phyloP scores from a whole-genome alignment of 495 filamentous ascomycete genomes.

The Cetradonia linearis region DNA sequence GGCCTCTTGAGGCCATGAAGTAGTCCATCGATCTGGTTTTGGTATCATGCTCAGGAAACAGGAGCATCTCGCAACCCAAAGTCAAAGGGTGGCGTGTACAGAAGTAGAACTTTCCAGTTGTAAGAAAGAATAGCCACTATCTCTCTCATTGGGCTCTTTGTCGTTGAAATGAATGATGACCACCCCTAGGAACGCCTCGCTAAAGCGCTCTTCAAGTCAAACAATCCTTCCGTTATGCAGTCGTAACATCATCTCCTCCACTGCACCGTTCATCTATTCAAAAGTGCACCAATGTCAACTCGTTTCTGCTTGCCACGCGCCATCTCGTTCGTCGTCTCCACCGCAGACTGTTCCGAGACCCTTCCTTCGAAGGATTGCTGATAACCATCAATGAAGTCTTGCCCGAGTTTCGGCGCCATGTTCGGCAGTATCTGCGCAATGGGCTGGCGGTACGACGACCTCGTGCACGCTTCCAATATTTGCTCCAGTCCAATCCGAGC shows the following conservation, averaged over 20 bases:
- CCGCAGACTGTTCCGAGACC: neutral
- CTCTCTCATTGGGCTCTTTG: too few species aligned
- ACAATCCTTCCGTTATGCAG: neutral
- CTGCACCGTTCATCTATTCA: constrained; percentile 7
- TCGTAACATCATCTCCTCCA: neutral
- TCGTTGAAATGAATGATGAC: neutral
- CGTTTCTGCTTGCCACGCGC: neutral
- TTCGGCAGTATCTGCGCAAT: constrained; percentile 22
- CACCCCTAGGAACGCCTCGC: neutral
- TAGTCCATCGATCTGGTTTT: too few species aligned
- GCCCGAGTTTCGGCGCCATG: constrained; percentile 9
- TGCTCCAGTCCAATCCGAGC: constrained; percentile 24
- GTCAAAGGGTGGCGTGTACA: too few species aligned
- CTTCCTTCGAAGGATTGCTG: constrained; percentile 12
- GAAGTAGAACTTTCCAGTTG: too few species aligned
- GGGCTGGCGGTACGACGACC: constrained; percentile 27
- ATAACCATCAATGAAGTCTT: constrained; percentile 12
- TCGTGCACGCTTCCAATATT: constrained; percentile 29
- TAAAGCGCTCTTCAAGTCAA: neutral
- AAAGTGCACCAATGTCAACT: constrained; percentile 10
- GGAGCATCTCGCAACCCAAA: too few species aligned
- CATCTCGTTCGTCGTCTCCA: neutral
- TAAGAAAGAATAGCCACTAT: too few species aligned
- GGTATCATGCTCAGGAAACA: too few species aligned
- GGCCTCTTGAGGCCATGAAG: too few species aligned